Percentiles rank a stretch among this genome's conserved stretches.
Conservation (phyloP, 2,329 filamentous ascomycete species). For the Bertia moriformis region DNA sequence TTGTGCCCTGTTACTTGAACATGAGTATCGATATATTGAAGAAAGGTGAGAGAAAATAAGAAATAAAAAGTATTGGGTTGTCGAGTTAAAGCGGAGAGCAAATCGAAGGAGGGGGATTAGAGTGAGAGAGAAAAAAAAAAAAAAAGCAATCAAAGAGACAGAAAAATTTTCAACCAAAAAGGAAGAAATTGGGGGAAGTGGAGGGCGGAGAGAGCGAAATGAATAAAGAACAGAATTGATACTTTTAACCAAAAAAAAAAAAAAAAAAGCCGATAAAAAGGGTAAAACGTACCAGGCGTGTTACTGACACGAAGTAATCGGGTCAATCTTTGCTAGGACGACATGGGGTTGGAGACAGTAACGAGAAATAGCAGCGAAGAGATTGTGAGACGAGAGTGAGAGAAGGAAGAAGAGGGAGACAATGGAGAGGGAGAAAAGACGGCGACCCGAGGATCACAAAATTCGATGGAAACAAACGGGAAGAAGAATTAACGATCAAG, state of each 20-base stretch:
- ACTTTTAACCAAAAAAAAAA: neutral
- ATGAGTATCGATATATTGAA: no score
- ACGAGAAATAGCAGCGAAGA: no score
- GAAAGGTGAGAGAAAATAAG: no score
- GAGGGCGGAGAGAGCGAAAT: neutral
- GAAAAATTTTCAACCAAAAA: no score
- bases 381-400: neutral
- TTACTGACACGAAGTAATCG: neutral
- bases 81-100: no score
- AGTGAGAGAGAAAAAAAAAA: neutral
- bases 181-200: no score
- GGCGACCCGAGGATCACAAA: neutral
- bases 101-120: neutral
- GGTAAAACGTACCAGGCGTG: neutral
- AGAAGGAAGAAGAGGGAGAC: neutral
- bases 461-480: neutral
- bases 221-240: neutral
- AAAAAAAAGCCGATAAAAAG: neutral
- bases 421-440: neutral
- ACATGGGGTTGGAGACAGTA: neutral
- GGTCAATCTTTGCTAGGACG: neutral
- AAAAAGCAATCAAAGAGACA: no score
- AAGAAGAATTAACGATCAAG: neutral
- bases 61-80: no score
- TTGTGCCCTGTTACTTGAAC: no score